Percentiles rank a stretch among this genome's conserved stretches.
phyloP scores from a whole-genome alignment of 148 eudicot species.

The Rhododendron mucronatum region DNA sequence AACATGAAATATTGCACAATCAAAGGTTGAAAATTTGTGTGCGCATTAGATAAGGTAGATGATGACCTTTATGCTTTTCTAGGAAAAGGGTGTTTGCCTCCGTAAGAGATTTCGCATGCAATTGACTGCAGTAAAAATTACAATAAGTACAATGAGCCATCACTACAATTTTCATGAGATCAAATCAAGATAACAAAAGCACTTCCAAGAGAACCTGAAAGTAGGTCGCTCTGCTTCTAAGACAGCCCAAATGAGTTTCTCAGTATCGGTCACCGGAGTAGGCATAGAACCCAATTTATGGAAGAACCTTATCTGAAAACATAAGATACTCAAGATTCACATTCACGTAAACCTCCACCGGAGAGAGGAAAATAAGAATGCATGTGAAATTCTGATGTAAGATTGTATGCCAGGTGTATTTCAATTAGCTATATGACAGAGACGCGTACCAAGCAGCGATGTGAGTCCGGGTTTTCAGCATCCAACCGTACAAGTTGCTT shows the following conservation, averaged over 20 bases:
- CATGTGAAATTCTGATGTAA: not conserved
- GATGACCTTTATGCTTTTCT: constrained; percentile 71
- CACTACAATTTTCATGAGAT: not conserved
- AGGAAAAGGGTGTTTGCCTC: constrained; percentile 76
- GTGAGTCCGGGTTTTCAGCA: constrained; percentile 77
- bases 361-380: not conserved
- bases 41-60: constrained; percentile 6
- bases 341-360: not conserved
- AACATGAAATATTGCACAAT: not conserved
- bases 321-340: not conserved
- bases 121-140: constrained; percentile 45
- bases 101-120: constrained; percentile 61
- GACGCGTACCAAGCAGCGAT: constrained; percentile 79
- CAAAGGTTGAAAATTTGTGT: not conserved
- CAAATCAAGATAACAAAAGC: constrained; percentile 3
- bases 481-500: constrained; percentile 82
- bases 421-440: not conserved
- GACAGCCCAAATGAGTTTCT: constrained; percentile 71
- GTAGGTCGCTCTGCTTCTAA: constrained; percentile 76
- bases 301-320: constrained; percentile 73
- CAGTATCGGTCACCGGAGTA: constrained; percentile 68
- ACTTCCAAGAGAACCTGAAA: constrained; percentile 48
- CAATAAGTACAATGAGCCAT: not conserved
- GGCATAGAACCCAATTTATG: constrained; percentile 70
- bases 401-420: not conserved